Evolutionary conservation across 345 rosid species (phyloP).

Genomic region (Aquilaria yunnanensis): DNA sequence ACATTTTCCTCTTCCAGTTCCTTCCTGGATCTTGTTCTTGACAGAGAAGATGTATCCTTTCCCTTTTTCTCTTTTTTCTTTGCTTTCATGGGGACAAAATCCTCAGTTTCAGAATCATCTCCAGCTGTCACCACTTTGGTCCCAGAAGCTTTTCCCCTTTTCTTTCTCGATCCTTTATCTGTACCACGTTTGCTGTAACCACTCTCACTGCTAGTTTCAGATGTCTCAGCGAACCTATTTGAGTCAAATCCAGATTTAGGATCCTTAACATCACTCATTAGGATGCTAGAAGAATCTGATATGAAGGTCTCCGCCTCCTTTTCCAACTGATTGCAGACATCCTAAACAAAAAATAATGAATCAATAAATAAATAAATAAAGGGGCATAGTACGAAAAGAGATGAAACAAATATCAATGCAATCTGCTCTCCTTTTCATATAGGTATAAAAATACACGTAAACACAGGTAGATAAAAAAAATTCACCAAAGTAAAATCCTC

Average conservation of each 20-base stretch:
- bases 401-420: too few species aligned
- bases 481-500: too few species aligned
- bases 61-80: constrained; percentile 85
- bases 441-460: too few species aligned
- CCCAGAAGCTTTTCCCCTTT: constrained; percentile 66
- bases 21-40: constrained; percentile 63
- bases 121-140: constrained; percentile 41
- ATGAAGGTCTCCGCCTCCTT: constrained; percentile 65
- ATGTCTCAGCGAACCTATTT: constrained; percentile 35
- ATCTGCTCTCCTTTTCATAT: too few species aligned
- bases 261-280: constrained; percentile 31
- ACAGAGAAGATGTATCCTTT: constrained; percentile 55
- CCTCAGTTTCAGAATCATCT: constrained; percentile 52
- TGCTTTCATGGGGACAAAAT: constrained; percentile 56
- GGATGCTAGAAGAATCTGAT: constrained; percentile 34
- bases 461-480: too few species aligned
- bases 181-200: constrained; percentile 26
- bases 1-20: constrained; percentile 58
- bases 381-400: too few species aligned
- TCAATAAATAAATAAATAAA: too few species aligned
- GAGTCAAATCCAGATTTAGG: constrained; percentile 39
- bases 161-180: constrained; percentile 78
- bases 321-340: constrained; percentile 61
- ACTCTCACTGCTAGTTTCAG: constrained; percentile 46
- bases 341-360: constrained; percentile 34